Evolutionary conservation across 2,329 filamentous ascomycete species (phyloP).

Genomic region (Talaromyces sp.): DNA sequence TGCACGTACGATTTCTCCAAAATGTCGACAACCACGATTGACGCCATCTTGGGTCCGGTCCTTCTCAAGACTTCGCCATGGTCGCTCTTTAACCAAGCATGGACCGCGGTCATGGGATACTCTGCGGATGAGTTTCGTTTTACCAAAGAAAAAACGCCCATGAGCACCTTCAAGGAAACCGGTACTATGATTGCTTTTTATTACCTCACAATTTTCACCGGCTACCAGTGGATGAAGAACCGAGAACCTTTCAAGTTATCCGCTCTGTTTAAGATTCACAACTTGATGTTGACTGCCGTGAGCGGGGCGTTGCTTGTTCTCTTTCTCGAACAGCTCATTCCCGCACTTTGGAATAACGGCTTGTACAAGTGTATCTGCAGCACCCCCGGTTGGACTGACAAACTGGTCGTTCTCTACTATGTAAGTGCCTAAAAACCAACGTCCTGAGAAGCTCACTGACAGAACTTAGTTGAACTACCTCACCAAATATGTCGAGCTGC

Average conservation of each 20-base stretch:
- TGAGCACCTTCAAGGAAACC: constrained; percentile 80
- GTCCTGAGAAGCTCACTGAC: neutral
- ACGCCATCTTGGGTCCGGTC: constrained; percentile 11
- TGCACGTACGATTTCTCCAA: constrained; percentile 3
- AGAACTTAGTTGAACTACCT: constrained; percentile 77
- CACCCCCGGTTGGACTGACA: constrained; percentile 82
- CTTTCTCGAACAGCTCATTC: constrained; percentile 80
- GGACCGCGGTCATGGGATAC: constrained; percentile 68
- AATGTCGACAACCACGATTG: constrained; percentile 17
- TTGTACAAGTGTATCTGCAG: constrained; percentile 78
- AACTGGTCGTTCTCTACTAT: constrained; percentile 85
- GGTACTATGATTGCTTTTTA: constrained; percentile 70
- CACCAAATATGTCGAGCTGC: constrained; percentile 87
- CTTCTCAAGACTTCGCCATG: constrained; percentile 52
- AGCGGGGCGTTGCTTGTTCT: constrained; percentile 71
- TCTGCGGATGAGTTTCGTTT: constrained; percentile 78
- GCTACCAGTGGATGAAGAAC: constrained; percentile 80
- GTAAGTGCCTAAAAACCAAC: constrained; percentile 52
- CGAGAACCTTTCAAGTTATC: constrained; percentile 78
- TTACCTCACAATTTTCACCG: constrained; percentile 85
- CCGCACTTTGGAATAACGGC: constrained; percentile 72
- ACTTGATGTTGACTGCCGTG: constrained; percentile 80
- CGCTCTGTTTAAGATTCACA: constrained; percentile 82
- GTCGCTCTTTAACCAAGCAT: constrained; percentile 83
- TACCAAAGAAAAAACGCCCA: constrained; percentile 69